Percentiles rank a stretch among this genome's conserved stretches.
phyloP scores from a whole-genome alignment of 495 filamentous ascomycete genomes.

The Penicillium samsonianum region DNA sequence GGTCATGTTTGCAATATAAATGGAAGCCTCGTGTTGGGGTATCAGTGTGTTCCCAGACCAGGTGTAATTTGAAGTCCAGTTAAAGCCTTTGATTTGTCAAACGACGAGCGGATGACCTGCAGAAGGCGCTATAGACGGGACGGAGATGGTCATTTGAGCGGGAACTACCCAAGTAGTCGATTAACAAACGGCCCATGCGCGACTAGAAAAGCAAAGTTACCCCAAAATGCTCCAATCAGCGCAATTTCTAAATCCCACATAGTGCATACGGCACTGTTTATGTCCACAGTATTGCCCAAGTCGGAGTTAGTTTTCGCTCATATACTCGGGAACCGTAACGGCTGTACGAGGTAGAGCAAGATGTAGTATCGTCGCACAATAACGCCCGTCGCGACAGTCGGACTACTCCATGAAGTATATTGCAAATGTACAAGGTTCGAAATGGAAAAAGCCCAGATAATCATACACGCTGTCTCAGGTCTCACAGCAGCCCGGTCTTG shows the following conservation, averaged over 20 bases:
- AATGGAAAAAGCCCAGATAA: constrained; percentile 13
- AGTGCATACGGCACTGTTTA: constrained; percentile 10
- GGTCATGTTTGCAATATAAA: constrained; percentile 27
- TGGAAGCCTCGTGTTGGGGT: constrained; percentile 18
- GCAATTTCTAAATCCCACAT: constrained; percentile 19
- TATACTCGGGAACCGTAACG: constrained; percentile 14
- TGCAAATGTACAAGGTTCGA: constrained; percentile 14
- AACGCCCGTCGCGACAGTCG: constrained; percentile 12
- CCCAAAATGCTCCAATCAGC: constrained; percentile 3
- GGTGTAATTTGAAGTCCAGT: not conserved
- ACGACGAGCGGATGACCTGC: constrained; percentile 37
- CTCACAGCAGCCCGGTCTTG: constrained; percentile 25
- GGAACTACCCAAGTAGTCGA: constrained; percentile 29
- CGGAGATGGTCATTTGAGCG: constrained; percentile 37
- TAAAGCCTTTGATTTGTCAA: not conserved
- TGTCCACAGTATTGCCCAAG: not conserved
- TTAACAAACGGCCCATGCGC: constrained; percentile 45
- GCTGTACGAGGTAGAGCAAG: constrained; percentile 26
- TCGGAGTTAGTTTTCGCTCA: constrained; percentile 6
- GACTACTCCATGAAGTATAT: constrained; percentile 4
- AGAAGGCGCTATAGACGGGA: not conserved
- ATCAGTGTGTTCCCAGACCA: constrained; percentile 9
- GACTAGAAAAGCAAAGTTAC: constrained; percentile 1
- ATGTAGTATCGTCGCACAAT: constrained; percentile 23
- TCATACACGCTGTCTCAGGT: constrained; percentile 12